Base-by-base conservation (phyloP, 2,329 filamentous ascomycete species). In the Epichloe coenophiala region DNA sequence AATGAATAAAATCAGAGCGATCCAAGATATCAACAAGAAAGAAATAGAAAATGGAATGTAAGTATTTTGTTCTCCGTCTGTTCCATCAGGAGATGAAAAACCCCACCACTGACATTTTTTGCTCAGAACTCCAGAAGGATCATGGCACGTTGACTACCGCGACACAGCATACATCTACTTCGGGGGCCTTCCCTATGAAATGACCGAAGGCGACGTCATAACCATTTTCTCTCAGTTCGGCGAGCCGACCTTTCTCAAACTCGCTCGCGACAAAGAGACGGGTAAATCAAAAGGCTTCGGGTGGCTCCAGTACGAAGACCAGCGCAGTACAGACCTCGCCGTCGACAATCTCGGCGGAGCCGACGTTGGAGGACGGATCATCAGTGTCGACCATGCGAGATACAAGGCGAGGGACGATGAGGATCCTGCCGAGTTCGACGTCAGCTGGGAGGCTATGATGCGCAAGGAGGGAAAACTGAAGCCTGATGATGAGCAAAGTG, bases 221-320 rank as follows among this genome's bases (percentile, higher is more conserved):
- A 90, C 90, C 11, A 94, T 98, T 54, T 98, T 97, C 73, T 95
- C 89, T 6, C 93, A 98, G 66, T 98, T 84, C 63, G 93, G 93
- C 59, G 91, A 97, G 64, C 94, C 94, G 2, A 87, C 90, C 3
- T 94, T 91, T 68, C 76, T 98, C 53, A 94, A 96, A 60, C 80
- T 98, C 12, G 83, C 85, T 45, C 88, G 93, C 61, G 93, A 98
- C 74, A 93, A 93, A 64, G 94, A 97, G 65, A 94, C 90, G 0
- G 93, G 93, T 54, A 96, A 95, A 69, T 94, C 87, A 54, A 86
- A 57, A 57, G 93, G 93, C 0, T 98, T 97, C 63, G 89, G 86
- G 3, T 98, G 94, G 76, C 76, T 98, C 52, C 98, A 98, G 65
- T 98, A 97, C 68, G 93, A 98, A 65, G 91, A 98, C 67, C 93